These are phyloP conservation scores for Acanthamoeba lugdunensis DNA, from an alignment of 208 protist genomes.

Conservation along the genomic window DNA sequence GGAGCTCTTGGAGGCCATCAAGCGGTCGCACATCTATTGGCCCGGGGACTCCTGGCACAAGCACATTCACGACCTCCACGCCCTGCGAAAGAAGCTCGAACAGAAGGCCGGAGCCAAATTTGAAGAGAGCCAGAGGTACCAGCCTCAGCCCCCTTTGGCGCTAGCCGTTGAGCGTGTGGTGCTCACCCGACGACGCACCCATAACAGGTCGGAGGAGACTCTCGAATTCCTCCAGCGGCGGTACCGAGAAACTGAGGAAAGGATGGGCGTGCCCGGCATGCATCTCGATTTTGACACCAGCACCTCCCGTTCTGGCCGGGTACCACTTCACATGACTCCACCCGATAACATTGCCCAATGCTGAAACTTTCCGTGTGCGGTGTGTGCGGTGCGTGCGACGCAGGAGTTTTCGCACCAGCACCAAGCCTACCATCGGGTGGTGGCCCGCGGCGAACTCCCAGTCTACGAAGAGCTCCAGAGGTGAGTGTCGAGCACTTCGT, in stretches of 20 bases:
- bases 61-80: conserved; percentile 6
- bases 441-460: background rate
- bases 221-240: background rate
- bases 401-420: background rate
- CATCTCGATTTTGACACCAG: conserved; percentile 18
- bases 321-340: too few relatives aligned
- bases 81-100: background rate
- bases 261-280: conserved; percentile 6
- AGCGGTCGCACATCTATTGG: conserved; percentile 9
- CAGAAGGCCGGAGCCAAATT: background rate
- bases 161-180: too few relatives aligned
- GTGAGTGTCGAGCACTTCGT: background rate
- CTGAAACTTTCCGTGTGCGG: background rate
- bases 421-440: background rate
- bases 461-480: conserved; percentile 27
- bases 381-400: background rate
- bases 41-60: background rate
- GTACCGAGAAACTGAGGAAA: background rate
- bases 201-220: background rate
- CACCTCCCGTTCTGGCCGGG: background rate
- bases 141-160: too few relatives aligned
- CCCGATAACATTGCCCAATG: background rate
- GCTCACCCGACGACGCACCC: too few relatives aligned
- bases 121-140: background rate
- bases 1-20: background rate